phyloP scores from a whole-genome alignment of 2,329 filamentous ascomycete species.

The Verruconis gallopava region DNA sequence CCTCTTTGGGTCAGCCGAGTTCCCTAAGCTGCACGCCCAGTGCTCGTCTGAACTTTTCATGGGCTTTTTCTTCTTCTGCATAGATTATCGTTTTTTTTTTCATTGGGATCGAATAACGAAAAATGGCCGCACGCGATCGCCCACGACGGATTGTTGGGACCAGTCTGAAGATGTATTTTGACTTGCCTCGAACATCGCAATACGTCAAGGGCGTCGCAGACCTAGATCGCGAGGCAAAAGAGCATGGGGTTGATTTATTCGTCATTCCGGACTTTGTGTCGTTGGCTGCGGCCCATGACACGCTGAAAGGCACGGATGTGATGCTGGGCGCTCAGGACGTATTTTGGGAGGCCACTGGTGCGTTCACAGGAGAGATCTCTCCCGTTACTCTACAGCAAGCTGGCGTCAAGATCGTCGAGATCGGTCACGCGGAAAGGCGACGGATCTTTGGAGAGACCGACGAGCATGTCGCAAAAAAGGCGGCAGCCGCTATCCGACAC shows the following conservation, averaged over 20 bases:
- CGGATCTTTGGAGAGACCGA: slow-evolving; percentile 65
- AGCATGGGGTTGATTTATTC: slow-evolving; percentile 53
- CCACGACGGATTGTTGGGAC: slow-evolving; percentile 57
- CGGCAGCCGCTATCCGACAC: slow-evolving; percentile 53
- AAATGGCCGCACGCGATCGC: slow-evolving; percentile 21
- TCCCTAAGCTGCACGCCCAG: too few relatives aligned
- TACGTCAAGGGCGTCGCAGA: slow-evolving; percentile 31
- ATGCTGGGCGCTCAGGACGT: slow-evolving; percentile 65
- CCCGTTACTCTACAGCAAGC: slow-evolving; percentile 52
- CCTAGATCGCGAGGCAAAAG: slow-evolving; percentile 40
- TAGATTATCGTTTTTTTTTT: too few relatives aligned
- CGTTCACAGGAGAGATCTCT: slow-evolving; percentile 69
- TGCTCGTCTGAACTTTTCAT: too few relatives aligned
- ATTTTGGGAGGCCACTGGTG: slow-evolving; percentile 55
- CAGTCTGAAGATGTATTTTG: slow-evolving; percentile 72
- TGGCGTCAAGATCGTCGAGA: slow-evolving; percentile 68
- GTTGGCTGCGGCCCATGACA: slow-evolving; percentile 39
- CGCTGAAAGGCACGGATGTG: slow-evolving; percentile 40
- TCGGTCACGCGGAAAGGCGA: slow-evolving; percentile 70
- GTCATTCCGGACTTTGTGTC: slow-evolving; percentile 67
- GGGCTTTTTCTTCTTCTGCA: too few relatives aligned
- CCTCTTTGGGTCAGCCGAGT: too few relatives aligned
- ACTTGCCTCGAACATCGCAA: slow-evolving; percentile 45
- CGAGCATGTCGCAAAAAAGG: slow-evolving; percentile 52
- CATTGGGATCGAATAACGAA: too few relatives aligned